Evolutionary conservation across 2,329 filamentous ascomycete genomes (phyloP).

Genomic region (Graphilbum ipis-grandicollis): DNA sequence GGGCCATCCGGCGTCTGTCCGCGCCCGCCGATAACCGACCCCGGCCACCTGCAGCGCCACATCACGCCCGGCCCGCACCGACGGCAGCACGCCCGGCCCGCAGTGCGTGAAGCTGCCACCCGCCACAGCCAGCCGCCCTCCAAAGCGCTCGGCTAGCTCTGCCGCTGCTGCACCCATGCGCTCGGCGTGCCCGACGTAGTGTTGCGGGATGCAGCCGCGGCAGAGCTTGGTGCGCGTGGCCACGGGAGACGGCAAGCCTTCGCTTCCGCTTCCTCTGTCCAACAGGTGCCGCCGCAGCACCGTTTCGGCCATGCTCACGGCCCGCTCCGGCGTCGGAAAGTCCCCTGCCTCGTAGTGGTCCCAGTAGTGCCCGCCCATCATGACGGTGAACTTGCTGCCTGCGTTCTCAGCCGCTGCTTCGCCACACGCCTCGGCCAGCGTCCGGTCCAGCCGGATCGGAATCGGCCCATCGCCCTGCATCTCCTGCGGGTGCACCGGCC

Average conservation of each 20-base stretch:
- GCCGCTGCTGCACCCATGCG: slow-evolving; percentile 40
- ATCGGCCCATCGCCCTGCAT: neutral
- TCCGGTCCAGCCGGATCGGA: too few species aligned
- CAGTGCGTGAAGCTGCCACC: slow-evolving; percentile 34
- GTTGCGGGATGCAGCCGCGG: slow-evolving; percentile 75
- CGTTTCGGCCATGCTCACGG: slow-evolving; percentile 48
- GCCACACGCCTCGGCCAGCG: neutral
- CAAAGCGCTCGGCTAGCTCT: slow-evolving; percentile 37
- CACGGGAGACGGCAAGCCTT: slow-evolving; percentile 31
- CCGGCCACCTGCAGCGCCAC: slow-evolving; percentile 21
- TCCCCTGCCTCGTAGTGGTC: slow-evolving; percentile 26
- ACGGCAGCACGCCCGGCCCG: slow-evolving; percentile 32
- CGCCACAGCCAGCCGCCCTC: slow-evolving; percentile 46
- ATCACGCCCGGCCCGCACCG: slow-evolving; percentile 31
- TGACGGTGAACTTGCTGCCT: slow-evolving; percentile 81
- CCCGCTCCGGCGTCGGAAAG: slow-evolving; percentile 49
- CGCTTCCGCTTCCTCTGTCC: slow-evolving; percentile 14
- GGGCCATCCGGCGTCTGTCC: neutral
- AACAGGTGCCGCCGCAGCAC: slow-evolving; percentile 59
- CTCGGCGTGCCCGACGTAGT: slow-evolving; percentile 57
- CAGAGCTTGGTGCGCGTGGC: slow-evolving; percentile 36
- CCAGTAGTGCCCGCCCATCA: slow-evolving; percentile 92
- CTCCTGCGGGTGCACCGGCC: slow-evolving; percentile 3
- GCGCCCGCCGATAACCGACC: slow-evolving; percentile 4
- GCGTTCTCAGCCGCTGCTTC: too few species aligned